Percentiles rank a stretch among this genome's conserved stretches.
These are phyloP conservation scores for Saccharomyces hybrid DNA, from an alignment of 1,139 yeast genomes.

Conservation along the genomic window DNA sequence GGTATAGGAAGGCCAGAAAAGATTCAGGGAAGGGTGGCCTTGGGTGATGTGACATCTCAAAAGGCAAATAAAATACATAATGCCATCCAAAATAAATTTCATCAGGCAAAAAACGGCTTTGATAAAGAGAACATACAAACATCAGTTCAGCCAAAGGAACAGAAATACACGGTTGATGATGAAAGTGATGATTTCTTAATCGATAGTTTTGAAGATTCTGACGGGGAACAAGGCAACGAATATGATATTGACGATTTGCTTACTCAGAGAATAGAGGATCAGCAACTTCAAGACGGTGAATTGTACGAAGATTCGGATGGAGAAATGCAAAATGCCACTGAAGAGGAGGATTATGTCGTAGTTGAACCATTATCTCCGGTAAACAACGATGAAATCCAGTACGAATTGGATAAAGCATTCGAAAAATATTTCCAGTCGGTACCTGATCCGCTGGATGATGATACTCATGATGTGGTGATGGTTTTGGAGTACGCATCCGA, in stretches of 20 bases:
- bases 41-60: slow-evolving; percentile 24
- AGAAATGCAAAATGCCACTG: too few species aligned
- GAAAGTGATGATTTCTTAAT: neutral
- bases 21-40: slow-evolving; percentile 17
- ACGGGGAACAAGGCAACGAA: too few species aligned
- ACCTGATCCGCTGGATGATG: slow-evolving; percentile 77
- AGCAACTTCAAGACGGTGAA: too few species aligned
- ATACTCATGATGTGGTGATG: slow-evolving; percentile 83
- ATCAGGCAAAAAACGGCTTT: neutral
- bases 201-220: too few species aligned
- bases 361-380: slow-evolving; percentile 25
- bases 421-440: slow-evolving; percentile 41
- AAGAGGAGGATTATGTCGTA: too few species aligned
- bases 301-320: too few species aligned
- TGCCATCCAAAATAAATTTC: neutral
- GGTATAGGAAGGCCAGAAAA: too few species aligned
- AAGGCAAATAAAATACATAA: slow-evolving; percentile 10
- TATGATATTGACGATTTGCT: too few species aligned
- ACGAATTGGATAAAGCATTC: slow-evolving; percentile 41
- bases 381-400: slow-evolving; percentile 16
- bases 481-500: slow-evolving; percentile 89
- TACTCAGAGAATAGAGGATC: too few species aligned
- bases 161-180: neutral
- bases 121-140: slow-evolving; percentile 18
- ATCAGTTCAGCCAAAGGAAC: too few species aligned